phyloP scores from a whole-genome alignment of 257 asterid genomes.

The Gynochthodes officinalis region DNA sequence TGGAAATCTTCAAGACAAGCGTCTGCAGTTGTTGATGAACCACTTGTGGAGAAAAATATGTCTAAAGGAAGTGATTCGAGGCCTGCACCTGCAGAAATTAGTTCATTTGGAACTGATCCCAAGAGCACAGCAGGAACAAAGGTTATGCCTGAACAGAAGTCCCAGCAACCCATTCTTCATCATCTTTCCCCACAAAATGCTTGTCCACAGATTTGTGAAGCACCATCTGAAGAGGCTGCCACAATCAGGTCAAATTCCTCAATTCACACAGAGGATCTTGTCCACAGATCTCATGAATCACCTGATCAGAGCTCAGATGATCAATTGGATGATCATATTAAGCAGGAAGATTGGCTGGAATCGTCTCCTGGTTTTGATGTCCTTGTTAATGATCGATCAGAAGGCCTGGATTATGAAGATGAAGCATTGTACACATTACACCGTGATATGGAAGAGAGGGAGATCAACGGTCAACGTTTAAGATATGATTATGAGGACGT shows the following conservation, averaged over 20 bases:
- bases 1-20: slow-evolving; percentile 21
- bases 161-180: slow-evolving; percentile 2
- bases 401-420: slow-evolving; percentile 25
- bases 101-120: slow-evolving; percentile 12
- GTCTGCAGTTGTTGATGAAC: slow-evolving; percentile 22
- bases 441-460: slow-evolving; percentile 25
- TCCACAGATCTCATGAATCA: slow-evolving; percentile 16
- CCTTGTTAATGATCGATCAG: slow-evolving; percentile 32
- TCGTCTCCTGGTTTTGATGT: slow-evolving; percentile 46
- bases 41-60: slow-evolving; percentile 21
- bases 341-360: slow-evolving; percentile 36
- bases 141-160: slow-evolving; percentile 15
- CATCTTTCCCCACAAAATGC: slow-evolving; percentile 15
- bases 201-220: slow-evolving; percentile 17
- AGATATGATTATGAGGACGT: slow-evolving; percentile 27
- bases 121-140: slow-evolving; percentile 10
- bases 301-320: slow-evolving; percentile 27
- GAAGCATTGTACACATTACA: slow-evolving; percentile 21
- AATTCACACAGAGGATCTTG: slow-evolving; percentile 17
- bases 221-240: slow-evolving; percentile 27
- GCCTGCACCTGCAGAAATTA: slow-evolving; percentile 20
- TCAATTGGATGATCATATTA: slow-evolving; percentile 16
- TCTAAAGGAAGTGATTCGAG: slow-evolving; percentile 25
- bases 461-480: slow-evolving; percentile 14
- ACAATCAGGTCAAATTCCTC: slow-evolving; percentile 27